phyloP scores from a whole-genome alignment of 1,284 basidiomycete species.

The Ustilago curta region DNA sequence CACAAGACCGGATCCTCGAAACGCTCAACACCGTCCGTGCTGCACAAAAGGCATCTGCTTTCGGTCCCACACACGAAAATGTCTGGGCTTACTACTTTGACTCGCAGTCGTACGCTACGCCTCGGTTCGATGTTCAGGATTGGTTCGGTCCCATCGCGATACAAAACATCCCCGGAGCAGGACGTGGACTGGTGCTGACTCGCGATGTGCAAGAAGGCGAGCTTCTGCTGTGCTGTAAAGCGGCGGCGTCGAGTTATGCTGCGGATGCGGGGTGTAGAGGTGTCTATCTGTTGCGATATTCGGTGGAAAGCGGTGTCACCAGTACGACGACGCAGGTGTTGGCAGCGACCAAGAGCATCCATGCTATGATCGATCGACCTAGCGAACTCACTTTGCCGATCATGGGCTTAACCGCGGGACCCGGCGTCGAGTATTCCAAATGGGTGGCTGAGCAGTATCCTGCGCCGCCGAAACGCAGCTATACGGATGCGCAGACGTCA shows the following conservation, averaged over 20 bases:
- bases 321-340: conserved; percentile 67
- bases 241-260: conserved; percentile 59
- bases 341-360: conserved; percentile 64
- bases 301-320: conserved; percentile 60
- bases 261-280: conserved; percentile 52
- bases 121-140: conserved; percentile 55
- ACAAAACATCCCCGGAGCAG: conserved; percentile 60
- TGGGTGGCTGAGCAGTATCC: conserved; percentile 58
- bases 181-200: conserved; percentile 62
- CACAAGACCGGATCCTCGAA: conserved; percentile 40
- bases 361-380: conserved; percentile 62
- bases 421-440: conserved; percentile 43
- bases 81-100: conserved; percentile 57
- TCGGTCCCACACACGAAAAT: conserved; percentile 49
- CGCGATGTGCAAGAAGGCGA: conserved; percentile 61
- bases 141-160: conserved; percentile 61
- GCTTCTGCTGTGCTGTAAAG: conserved; percentile 61
- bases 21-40: conserved; percentile 32
- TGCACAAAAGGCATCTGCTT: conserved; percentile 30
- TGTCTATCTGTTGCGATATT: conserved; percentile 54
- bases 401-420: conserved; percentile 67
- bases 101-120: conserved; percentile 50
- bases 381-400: conserved; percentile 54
- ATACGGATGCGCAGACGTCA: conserved; percentile 18
- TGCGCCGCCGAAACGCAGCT: conserved; percentile 30